Percentiles rank a stretch among this genome's conserved stretches.
phyloP scores from a whole-genome alignment of 2,329 filamentous ascomycete species.

The Ilyonectria mors-panacis region DNA sequence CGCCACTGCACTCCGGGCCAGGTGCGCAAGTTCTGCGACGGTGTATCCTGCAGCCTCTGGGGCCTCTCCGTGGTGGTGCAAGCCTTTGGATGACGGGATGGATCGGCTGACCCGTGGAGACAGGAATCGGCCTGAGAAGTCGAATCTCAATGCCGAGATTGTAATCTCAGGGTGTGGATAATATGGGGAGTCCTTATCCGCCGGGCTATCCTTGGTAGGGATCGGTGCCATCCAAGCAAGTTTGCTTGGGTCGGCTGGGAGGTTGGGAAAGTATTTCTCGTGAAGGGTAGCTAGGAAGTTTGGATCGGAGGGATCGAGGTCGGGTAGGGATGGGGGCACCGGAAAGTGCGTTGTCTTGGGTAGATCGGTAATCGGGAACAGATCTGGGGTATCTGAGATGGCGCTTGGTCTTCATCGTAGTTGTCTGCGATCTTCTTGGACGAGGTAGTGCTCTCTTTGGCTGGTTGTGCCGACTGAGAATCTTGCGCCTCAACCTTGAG shows the following conservation, averaged over 20 bases:
- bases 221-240: conserved; percentile 91
- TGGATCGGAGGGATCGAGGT: conserved; percentile 86
- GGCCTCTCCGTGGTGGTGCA: conserved; percentile 94
- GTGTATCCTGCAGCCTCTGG: conserved; percentile 97
- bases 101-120: conserved; percentile 81
- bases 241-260: conserved; percentile 86
- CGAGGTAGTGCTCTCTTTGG: conserved; percentile 13
- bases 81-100: conserved; percentile 82
- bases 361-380: conserved; percentile 59
- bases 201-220: conserved; percentile 74
- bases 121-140: conserved; percentile 85
- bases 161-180: conserved; percentile 83
- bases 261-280: conserved; percentile 91
- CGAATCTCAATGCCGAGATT: conserved; percentile 86
- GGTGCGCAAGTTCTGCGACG: conserved; percentile 84
- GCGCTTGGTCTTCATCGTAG: conserved; percentile 61
- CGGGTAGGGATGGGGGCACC: conserved; percentile 67
- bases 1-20: conserved; percentile 85
- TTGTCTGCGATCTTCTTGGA: conserved; percentile 49
- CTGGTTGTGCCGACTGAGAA: conserved; percentile 1
- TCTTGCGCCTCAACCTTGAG: conserved; percentile 12
- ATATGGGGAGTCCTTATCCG: conserved; percentile 82
- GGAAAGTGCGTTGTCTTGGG: conserved; percentile 74
- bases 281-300: conserved; percentile 89
- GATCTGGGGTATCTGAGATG: conserved; percentile 58